phyloP scores from a whole-genome alignment of 495 filamentous ascomycete species.

The Hyphodiscus hymeniophilus region DNA sequence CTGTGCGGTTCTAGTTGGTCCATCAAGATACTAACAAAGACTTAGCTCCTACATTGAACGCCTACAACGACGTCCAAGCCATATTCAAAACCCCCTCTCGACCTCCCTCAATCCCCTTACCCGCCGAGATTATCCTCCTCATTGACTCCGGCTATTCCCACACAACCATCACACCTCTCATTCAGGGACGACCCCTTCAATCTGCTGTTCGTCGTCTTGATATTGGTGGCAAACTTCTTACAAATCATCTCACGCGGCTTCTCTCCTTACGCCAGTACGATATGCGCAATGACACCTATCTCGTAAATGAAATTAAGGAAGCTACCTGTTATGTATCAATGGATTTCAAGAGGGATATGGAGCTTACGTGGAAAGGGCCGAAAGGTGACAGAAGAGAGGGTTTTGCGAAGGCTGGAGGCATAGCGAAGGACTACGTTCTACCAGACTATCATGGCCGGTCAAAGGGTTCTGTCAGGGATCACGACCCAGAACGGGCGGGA shows the following conservation, averaged over 20 bases:
- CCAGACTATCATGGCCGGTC: constrained; percentile 77
- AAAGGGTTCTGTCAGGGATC: constrained; percentile 66
- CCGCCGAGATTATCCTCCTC: constrained; percentile 75
- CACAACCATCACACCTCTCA: constrained; percentile 83
- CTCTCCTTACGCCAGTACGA: constrained; percentile 88
- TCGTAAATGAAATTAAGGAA: constrained; percentile 96
- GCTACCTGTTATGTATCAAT: constrained; percentile 73
- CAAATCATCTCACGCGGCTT: constrained; percentile 88
- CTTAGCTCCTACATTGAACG: constrained; percentile 62
- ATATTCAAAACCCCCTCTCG: constrained; percentile 45
- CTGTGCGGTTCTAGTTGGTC: no score
- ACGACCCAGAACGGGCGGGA: constrained; percentile 54
- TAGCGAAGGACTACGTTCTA: constrained; percentile 86
- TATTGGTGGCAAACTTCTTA: constrained; percentile 85
- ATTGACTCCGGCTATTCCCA: constrained; percentile 92
- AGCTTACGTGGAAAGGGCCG: constrained; percentile 75
- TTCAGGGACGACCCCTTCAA: constrained; percentile 73
- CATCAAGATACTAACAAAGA: no score
- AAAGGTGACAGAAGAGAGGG: constrained; percentile 35
- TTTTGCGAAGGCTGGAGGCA: constrained; percentile 45
- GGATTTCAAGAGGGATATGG: constrained; percentile 72
- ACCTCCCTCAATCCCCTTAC: constrained; percentile 36
- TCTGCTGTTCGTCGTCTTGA: constrained; percentile 78
- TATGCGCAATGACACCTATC: constrained; percentile 84
- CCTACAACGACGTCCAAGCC: constrained; percentile 69